Conservation (phyloP, 164 flowering plant species). For the Paratinospora sagittata region DNA sequence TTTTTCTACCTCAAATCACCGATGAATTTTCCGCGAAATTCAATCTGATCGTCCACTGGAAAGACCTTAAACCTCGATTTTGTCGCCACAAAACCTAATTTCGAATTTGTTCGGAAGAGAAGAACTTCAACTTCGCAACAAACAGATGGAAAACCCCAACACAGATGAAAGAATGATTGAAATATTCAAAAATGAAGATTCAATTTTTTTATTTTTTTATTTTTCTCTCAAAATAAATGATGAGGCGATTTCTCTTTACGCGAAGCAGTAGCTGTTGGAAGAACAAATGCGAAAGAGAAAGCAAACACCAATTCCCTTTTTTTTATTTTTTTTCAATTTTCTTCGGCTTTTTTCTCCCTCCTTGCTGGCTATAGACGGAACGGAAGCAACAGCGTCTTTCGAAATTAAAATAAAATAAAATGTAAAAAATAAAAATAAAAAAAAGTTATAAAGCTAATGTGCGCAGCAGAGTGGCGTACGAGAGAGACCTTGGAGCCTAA, state of each 20-base stretch:
- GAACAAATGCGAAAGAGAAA: background rate
- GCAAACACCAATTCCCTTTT: background rate
- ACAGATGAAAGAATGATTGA: background rate
- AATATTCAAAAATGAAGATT: background rate
- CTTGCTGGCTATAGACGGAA: background rate
- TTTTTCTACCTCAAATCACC: background rate
- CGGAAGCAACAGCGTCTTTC: background rate
- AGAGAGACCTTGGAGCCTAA: background rate
- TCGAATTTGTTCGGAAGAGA: background rate
- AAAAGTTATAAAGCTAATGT: background rate
- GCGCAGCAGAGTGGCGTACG: constrained; percentile 6
- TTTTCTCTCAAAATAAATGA: background rate
- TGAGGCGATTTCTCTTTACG: background rate
- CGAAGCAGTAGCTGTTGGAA: background rate
- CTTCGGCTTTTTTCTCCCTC: constrained; percentile 5
- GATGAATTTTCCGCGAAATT: background rate
- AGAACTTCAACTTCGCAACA: constrained; percentile 2
- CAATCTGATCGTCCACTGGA: background rate
- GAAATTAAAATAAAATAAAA: background rate
- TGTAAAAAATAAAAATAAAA: background rate
- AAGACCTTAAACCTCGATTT: background rate
- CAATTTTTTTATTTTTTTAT: background rate
- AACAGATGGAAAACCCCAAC: background rate
- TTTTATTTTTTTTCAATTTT: background rate
- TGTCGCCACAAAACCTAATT: constrained; percentile 7